phyloP scores from a whole-genome alignment of 2,329 filamentous ascomycete genomes.

The Hypomyces rosellus region DNA sequence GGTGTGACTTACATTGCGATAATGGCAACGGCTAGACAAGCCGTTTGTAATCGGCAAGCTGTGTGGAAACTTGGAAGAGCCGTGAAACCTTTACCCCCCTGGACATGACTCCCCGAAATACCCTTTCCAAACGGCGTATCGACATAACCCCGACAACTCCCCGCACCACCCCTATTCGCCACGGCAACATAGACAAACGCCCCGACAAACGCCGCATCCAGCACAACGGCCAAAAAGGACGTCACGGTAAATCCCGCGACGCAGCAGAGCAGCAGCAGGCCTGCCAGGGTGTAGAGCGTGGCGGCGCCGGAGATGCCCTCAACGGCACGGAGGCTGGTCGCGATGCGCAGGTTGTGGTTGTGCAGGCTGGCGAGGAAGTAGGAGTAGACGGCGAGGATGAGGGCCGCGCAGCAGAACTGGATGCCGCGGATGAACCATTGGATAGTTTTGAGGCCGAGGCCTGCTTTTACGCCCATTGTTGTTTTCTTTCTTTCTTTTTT shows the following conservation, averaged over 20 bases:
- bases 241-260: constrained; percentile 69
- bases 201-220: constrained; percentile 71
- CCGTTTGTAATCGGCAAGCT: constrained; percentile 71
- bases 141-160: constrained; percentile 54
- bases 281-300: constrained; percentile 66
- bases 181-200: constrained; percentile 77
- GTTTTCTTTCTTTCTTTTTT: not conserved
- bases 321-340: constrained; percentile 63
- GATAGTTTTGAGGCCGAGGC: constrained; percentile 56
- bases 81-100: constrained; percentile 42
- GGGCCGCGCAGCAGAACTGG: constrained; percentile 63
- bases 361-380: constrained; percentile 75
- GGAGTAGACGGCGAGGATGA: constrained; percentile 73
- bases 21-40: constrained; percentile 70
- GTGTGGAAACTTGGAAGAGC: constrained; percentile 39
- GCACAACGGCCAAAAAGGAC: constrained; percentile 63
- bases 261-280: constrained; percentile 70
- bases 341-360: constrained; percentile 57
- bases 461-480: constrained; percentile 25
- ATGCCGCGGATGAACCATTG: constrained; percentile 69
- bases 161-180: constrained; percentile 62
- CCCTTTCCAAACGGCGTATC: constrained; percentile 65
- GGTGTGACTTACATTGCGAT: constrained; percentile 56
- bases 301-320: constrained; percentile 71
- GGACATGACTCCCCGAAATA: constrained; percentile 42